A percentile compares a stretch with the other conserved stretches of the same genome.
Evolutionary conservation across 495 filamentous ascomycete species (phyloP).

Genomic region (Talaromyces proteolyticus): DNA sequence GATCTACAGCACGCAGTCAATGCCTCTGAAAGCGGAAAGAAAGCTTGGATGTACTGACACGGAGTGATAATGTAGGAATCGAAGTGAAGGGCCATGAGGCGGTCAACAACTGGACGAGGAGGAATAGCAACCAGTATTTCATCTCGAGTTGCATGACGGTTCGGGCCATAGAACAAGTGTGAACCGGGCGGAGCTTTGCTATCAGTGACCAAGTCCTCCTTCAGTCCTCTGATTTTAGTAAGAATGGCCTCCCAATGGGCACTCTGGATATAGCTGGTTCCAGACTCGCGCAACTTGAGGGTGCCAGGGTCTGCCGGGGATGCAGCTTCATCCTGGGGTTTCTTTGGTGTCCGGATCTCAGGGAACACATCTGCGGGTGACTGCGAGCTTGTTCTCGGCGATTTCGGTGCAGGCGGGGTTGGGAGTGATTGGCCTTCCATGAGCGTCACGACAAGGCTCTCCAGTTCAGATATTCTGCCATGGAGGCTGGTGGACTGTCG

Average conservation of each 20-base stretch:
- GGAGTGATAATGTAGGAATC: not conserved
- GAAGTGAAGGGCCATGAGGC: constrained; percentile 6
- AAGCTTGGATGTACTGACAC: not conserved
- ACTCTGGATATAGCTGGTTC: constrained; percentile 12
- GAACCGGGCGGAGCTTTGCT: constrained; percentile 12
- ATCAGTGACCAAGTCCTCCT: constrained; percentile 11
- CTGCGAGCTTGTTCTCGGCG: not conserved
- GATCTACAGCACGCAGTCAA: constrained; percentile 1
- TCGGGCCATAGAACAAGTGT: constrained; percentile 23
- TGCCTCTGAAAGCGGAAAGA: not conserved
- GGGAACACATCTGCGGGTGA: constrained; percentile 9
- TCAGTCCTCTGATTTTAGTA: constrained; percentile 7
- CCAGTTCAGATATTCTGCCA: constrained; percentile 20
- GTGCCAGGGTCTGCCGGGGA: constrained; percentile 16
- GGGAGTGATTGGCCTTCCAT: constrained; percentile 6
- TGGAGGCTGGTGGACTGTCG: constrained; percentile 7
- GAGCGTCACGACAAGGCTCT: constrained; percentile 18
- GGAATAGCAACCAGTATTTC: constrained; percentile 26
- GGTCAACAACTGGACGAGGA: constrained; percentile 20
- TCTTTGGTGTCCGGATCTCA: constrained; percentile 9
- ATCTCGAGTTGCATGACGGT: constrained; percentile 13
- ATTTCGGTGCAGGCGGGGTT: not conserved
- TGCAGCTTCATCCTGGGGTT: constrained; percentile 10
- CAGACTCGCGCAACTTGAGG: constrained; percentile 14
- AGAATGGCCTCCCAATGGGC: constrained; percentile 10